A percentile compares a stretch with the other conserved stretches of the same genome.
Evolutionary conservation across 495 filamentous ascomycete genomes (phyloP).

Genomic region (Neurospora terricola): DNA sequence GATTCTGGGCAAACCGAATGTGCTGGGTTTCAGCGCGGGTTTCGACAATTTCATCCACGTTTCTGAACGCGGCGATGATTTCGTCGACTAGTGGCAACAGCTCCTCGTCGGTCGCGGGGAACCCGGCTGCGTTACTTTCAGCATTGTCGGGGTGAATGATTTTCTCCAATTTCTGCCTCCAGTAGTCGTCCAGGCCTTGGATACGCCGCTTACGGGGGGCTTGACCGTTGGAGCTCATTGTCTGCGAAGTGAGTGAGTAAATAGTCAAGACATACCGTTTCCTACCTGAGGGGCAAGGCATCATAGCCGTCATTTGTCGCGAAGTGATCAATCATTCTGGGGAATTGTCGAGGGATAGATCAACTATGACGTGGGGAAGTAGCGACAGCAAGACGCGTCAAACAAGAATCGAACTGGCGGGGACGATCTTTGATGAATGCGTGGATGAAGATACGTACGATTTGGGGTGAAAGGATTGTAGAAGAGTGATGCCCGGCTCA

Average conservation of each 20-base stretch:
- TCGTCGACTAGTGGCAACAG: too few species aligned
- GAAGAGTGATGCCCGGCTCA: not conserved
- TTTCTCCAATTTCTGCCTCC: too few species aligned
- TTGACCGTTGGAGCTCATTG: not conserved
- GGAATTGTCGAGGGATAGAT: not conserved
- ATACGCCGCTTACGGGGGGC: not conserved
- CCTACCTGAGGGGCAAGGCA: not conserved
- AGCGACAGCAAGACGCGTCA: not conserved
- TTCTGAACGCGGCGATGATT: too few species aligned
- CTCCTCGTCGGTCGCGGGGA: too few species aligned
- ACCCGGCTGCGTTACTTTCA: too few species aligned
- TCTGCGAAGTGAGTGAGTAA: not conserved
- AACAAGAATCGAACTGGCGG: not conserved
- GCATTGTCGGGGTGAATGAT: too few species aligned
- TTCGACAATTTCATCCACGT: too few species aligned
- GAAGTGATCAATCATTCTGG: not conserved
- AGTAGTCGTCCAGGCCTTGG: not conserved
- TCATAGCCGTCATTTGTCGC: not conserved
- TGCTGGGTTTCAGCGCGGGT: too few species aligned
- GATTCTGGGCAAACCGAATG: too few species aligned
- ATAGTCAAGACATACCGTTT: not conserved
- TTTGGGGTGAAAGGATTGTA: not conserved
- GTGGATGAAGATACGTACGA: not conserved
- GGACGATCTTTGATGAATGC: not conserved
- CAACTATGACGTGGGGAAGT: not conserved